Base-by-base conservation (phyloP, 225 moss, liverwort and hornwort genomes). In the Pleurozium schreberi region DNA sequence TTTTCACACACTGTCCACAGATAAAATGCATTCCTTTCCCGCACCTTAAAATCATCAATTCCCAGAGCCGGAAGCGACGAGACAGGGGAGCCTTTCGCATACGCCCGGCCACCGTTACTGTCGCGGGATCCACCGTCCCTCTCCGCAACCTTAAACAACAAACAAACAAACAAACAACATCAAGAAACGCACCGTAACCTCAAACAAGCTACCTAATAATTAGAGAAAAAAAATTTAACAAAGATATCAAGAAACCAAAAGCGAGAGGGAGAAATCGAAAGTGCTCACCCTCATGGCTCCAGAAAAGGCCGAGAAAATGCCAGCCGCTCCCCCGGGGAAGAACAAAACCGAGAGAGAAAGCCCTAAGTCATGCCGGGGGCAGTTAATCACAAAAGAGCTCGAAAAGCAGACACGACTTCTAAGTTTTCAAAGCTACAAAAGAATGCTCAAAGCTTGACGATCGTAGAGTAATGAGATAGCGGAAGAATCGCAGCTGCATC, bases 41-140 rank as follows among this genome's bases (percentile, higher is more conserved):
- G 85, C 90, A 96, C 98, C 98, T 96, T 98, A 85, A 96, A 98
- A 60, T 96, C 96, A 88, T 98, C 98, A 83, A 90, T 91, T 90
- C 92, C 93, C 52, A 96, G 85, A 40, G 91, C 88, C n/a, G 93
- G 95, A 30, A 95, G 89, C 40, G 94, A 93, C 88, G 95, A 94
- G 70, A 90, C 91, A 45, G 94, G 91, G 33, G 96, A 92, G 79
- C 85, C 92, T 79, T 94, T 93, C 90, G 88, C 88, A 85, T 92
- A 85, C 55, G 91, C 92, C 91, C 93, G 92, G 67, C 93, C 94
- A 65, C 90, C 88, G 85, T 94, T 97, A 78, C 83, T 87, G 40
- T 83, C 89, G 80, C 90, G 94, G 43, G 83, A 90, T 87, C 88
- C 95, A 45, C 92, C 87, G 45, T 94, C 96, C 91, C 95, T 84